Evolutionary conservation across 495 filamentous ascomycete species (phyloP).

Genomic region (Xylaria sp.): DNA sequence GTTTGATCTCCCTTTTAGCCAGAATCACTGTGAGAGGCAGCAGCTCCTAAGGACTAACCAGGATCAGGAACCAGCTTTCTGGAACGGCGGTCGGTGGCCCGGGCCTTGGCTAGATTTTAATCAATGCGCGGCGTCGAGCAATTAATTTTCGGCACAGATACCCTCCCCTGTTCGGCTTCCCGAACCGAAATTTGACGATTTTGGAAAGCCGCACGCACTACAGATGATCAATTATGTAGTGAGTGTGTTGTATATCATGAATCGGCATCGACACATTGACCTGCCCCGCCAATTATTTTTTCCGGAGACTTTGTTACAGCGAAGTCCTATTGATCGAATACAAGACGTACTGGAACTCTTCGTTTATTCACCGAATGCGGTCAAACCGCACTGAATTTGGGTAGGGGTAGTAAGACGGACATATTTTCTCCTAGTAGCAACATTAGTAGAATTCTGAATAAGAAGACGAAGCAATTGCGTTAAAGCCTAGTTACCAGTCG

Average conservation of each 20-base stretch:
- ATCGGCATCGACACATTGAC: not conserved
- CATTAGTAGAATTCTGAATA: too few relatives aligned
- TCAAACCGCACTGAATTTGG: not conserved
- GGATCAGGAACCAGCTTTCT: constrained; percentile 38
- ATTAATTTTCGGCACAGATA: constrained; percentile 18
- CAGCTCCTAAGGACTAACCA: constrained; percentile 11
- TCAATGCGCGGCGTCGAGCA: constrained; percentile 15
- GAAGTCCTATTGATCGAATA: not conserved
- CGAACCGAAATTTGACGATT: constrained; percentile 3
- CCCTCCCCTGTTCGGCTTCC: constrained; percentile 19
- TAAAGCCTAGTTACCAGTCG: not conserved
- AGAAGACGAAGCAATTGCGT: not conserved
- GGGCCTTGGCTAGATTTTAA: constrained; percentile 36
- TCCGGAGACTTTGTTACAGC: not conserved
- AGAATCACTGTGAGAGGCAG: constrained; percentile 42
- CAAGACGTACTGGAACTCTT: not conserved
- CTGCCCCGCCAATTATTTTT: not conserved
- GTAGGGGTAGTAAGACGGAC: not conserved
- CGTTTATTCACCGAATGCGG: not conserved
- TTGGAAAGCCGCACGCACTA: not conserved
- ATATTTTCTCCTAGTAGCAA: not conserved
- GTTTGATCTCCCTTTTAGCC: constrained; percentile 60
- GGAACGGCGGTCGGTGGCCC: constrained; percentile 56
- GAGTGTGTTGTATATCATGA: not conserved
- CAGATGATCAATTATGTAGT: not conserved